These are phyloP conservation scores for Vitis riparia DNA, from an alignment of 164 flowering plant genomes.

Conservation along the genomic window DNA sequence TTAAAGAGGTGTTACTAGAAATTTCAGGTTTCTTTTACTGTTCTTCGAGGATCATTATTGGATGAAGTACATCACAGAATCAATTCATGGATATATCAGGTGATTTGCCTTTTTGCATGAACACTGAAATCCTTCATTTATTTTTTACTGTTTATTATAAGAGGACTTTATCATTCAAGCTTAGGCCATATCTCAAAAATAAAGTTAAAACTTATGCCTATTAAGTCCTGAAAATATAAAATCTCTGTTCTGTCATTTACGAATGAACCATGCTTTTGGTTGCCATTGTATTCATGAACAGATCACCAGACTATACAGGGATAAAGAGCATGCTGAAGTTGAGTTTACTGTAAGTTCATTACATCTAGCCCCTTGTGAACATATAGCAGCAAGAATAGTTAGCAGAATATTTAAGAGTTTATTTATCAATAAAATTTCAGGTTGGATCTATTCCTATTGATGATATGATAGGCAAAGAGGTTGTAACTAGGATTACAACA, in stretches of 20 bases:
- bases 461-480: slow-evolving; percentile 86
- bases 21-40: slow-evolving; percentile 38
- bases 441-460: slow-evolving; percentile 81
- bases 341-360: slow-evolving; percentile 33
- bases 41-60: slow-evolving; percentile 38
- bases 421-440: slow-evolving; percentile 21
- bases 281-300: slow-evolving; percentile 14
- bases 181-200: too few species aligned
- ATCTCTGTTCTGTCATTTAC: not conserved
- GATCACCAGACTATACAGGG: slow-evolving; percentile 41
- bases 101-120: slow-evolving; percentile 8
- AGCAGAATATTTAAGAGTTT: too few species aligned
- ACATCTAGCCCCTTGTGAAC: too few species aligned
- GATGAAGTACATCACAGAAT: slow-evolving; percentile 54
- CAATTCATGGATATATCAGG: slow-evolving; percentile 56
- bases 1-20: not conserved
- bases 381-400: too few species aligned
- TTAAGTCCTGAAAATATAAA: not conserved
- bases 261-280: not conserved
- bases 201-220: too few species aligned
- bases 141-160: not conserved
- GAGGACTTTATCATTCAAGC: not conserved
- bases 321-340: slow-evolving; percentile 51
- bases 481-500: slow-evolving; percentile 62
- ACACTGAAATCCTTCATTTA: not conserved